Evolutionary conservation across 2,329 filamentous ascomycete genomes (phyloP).

Genomic region (Diaporthe ampelina): DNA sequence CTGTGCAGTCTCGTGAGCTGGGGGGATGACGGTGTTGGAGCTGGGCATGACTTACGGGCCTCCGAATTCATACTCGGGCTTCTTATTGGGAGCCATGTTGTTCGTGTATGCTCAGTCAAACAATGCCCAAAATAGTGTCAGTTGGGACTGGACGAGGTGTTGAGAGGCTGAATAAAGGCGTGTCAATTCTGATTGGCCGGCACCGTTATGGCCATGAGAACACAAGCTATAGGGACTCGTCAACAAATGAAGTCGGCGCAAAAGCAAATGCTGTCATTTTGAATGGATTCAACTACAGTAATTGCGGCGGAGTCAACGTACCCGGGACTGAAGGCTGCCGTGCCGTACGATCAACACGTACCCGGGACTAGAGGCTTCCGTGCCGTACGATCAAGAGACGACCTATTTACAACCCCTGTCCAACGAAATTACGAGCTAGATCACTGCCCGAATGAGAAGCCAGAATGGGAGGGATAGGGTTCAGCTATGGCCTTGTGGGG

Average conservation of each 20-base stretch:
- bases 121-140: not conserved
- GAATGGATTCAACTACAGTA: not conserved
- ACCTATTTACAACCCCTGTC: not conserved
- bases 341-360: constrained; percentile 20
- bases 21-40: not conserved
- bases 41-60: constrained; percentile 39
- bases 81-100: constrained; percentile 22
- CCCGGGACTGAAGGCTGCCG: constrained; percentile 12
- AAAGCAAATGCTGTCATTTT: not conserved
- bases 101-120: not conserved
- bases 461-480: not conserved
- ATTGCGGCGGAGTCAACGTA: constrained; percentile 1
- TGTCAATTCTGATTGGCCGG: not conserved
- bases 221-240: not conserved
- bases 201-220: not conserved
- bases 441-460: not conserved
- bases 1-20: constrained; percentile 10
- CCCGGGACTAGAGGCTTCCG: constrained; percentile 17
- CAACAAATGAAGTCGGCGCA: not conserved
- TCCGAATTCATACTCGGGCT: constrained; percentile 41
- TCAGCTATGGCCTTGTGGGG: not conserved
- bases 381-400: constrained; percentile 18
- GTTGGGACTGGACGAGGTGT: not conserved
- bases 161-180: not conserved
- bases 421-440: not conserved